Evolutionary conservation across 306 rosid species (phyloP), one percentile per base, ranked within the genome.

Genomic region (Mucuna pruriens): DNA sequence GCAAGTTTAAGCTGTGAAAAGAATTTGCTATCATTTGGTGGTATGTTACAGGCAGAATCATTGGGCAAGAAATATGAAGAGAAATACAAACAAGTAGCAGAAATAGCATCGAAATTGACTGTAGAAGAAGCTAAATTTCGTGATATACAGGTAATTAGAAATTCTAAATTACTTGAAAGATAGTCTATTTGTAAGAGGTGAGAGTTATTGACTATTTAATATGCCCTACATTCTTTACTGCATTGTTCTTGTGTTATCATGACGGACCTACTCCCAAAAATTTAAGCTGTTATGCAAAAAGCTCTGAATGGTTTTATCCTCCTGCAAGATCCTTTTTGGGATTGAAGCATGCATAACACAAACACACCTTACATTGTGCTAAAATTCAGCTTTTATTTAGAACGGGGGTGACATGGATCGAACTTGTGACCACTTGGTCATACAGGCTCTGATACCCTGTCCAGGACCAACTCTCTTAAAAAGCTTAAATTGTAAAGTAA

Each of bases 11-110:
- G 63, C 36, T 76, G 55, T 71, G 10, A 78, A 69, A 76, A 77
- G 60, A 79, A 36, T 71, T 48, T 10, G 66, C 76, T 78, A 65
- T 20, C 29, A 69, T 65, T 72, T 82, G 85, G 48, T 70, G 74
- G 73, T 66, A 10, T 64, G 36, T 83, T 87, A 69, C 92, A 95
- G 99, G 95, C 95, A 33, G 99, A 93, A 78, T 83, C 86, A 19
- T 84, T 93, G 78, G 85, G 75, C 46, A 93, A 91, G 83, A 95
- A 93, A 81, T 95, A 95, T 77, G 99, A 93, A 82, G 99, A 95
- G 88, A 95, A 85, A 71, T 93, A 93, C 87, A 95, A 91, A 86
- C 97, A 95, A 86, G 97, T 91, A 81, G 93, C 91, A 71, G 97
- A 93, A 80, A 88, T 90, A 84, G 95, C 97, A 61, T 95, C 99